Conservation (phyloP, 805 yeast species). For the Ogataea pini region DNA sequence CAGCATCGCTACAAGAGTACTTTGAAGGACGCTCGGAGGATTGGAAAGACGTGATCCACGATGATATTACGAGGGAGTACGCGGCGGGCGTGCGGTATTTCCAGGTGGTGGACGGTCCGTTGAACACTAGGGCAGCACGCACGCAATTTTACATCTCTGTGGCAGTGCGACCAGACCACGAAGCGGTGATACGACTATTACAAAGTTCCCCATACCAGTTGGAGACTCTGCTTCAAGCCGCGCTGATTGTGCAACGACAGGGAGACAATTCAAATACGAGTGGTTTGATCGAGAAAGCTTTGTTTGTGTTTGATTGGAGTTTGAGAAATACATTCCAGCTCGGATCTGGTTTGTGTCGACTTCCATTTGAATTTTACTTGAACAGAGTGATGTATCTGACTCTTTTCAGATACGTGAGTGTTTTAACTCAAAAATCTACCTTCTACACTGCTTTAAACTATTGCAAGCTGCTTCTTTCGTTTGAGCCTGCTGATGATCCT, state of each 20-base stretch:
- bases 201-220: constrained; percentile 71
- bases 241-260: constrained; percentile 70
- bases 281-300: constrained; percentile 72
- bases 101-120: constrained; percentile 43
- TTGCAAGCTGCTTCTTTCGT: constrained; percentile 66
- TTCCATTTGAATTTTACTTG: constrained; percentile 74
- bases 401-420: constrained; percentile 67
- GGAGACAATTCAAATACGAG: constrained; percentile 74
- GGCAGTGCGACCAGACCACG: constrained; percentile 77
- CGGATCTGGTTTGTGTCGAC: constrained; percentile 56
- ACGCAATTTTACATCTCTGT: constrained; percentile 57
- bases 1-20: constrained; percentile 41
- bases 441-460: constrained; percentile 74
- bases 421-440: constrained; percentile 75
- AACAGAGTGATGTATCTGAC: constrained; percentile 79
- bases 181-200: constrained; percentile 59
- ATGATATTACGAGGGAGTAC: constrained; percentile 39
- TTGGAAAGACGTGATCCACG: constrained; percentile 51
- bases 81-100: constrained; percentile 56
- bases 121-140: constrained; percentile 37
- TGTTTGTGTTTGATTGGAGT: constrained; percentile 78
- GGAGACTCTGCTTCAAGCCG: constrained; percentile 76
- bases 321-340: constrained; percentile 61
- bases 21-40: constrained; percentile 38
- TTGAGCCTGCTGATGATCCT: constrained; percentile 79